A percentile compares a stretch with the other conserved stretches of the same genome.
These are phyloP conservation scores for Melanogaster broomeanus DNA, from an alignment of 768 basidiomycete genomes.

Conservation along the genomic window DNA sequence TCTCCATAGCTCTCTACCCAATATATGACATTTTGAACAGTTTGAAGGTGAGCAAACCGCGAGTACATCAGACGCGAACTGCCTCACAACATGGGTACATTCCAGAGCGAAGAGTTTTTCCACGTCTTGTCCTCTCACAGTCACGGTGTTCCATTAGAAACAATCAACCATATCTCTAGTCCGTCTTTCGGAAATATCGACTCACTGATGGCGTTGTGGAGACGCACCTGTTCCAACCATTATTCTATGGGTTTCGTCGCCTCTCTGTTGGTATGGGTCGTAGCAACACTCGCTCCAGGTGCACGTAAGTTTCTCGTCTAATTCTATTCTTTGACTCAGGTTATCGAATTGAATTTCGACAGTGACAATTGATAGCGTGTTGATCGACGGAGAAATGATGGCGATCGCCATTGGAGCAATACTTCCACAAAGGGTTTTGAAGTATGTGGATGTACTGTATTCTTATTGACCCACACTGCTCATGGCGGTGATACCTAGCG, in stretches of 20 bases:
- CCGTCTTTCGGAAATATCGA: constrained; percentile 21
- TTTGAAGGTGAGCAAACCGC: constrained; percentile 12
- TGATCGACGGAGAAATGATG: constrained; percentile 21
- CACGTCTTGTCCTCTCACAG: constrained; percentile 12
- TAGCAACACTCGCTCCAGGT: constrained; percentile 24
- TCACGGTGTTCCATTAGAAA: constrained; percentile 24
- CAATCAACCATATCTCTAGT: constrained; percentile 22
- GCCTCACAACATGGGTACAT: too few relatives aligned
- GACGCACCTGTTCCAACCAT: constrained; percentile 21
- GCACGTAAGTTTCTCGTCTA: constrained; percentile 17
- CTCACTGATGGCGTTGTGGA: constrained; percentile 15
- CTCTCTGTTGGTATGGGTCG: constrained; percentile 19
- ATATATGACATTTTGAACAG: constrained; percentile 16
- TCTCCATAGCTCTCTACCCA: constrained; percentile 29
- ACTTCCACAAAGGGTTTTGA: constrained; percentile 22
- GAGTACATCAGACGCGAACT: background rate
- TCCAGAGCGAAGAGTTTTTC: constrained; percentile 32
- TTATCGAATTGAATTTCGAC: background rate
- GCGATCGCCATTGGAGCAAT: constrained; percentile 26
- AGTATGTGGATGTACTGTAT: constrained; percentile 10
- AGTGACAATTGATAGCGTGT: constrained; percentile 24
- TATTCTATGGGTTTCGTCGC: constrained; percentile 18
- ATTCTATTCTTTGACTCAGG: background rate
- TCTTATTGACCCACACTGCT: background rate
- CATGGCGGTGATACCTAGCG: constrained; percentile 6